Conservation (phyloP, 78 protist genomes). For the Dictyostelium citrinum region DNA sequence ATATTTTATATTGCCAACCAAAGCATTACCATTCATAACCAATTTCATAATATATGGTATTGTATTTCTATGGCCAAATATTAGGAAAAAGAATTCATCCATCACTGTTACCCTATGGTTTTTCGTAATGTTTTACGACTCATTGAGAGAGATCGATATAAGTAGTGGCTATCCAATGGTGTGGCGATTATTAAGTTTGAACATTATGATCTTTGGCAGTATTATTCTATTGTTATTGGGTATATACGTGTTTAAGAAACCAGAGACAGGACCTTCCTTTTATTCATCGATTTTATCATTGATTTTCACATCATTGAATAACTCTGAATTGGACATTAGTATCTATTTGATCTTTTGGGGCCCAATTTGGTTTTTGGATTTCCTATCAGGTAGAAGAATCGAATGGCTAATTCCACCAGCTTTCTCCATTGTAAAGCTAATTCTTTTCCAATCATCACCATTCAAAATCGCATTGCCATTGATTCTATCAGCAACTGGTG, state of each 20-base stretch:
- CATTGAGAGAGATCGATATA: conserved; percentile 9
- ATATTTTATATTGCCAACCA: conserved; percentile 52
- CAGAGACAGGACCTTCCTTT: conserved; percentile 54
- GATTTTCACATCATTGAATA: conserved; percentile 13
- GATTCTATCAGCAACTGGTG: conserved; percentile 13
- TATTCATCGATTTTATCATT: background rate
- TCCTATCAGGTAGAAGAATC: conserved; percentile 34
- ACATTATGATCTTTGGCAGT: conserved; percentile 59
- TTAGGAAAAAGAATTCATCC: conserved; percentile 44
- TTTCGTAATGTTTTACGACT: conserved; percentile 35
- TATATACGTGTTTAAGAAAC: conserved; percentile 58
- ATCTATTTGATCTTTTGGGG: conserved; percentile 49
- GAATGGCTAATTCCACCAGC: conserved; percentile 69
- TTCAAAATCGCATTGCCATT: conserved; percentile 20
- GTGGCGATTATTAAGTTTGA: conserved; percentile 33
- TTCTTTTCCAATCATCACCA: conserved; percentile 8
- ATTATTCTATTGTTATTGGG: conserved; percentile 43
- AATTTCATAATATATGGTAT: conserved; percentile 57
- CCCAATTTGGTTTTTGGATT: conserved; percentile 67
- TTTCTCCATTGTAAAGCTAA: conserved; percentile 1
- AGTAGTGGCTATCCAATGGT: conserved; percentile 1
- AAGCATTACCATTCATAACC: conserved; percentile 27
- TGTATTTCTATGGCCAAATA: conserved; percentile 59
- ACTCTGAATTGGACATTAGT: conserved; percentile 12
- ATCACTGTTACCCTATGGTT: conserved; percentile 60